A percentile compares a stretch with the other conserved stretches of the same genome.
Evolutionary conservation across 2,329 filamentous ascomycete genomes (phyloP).

Genomic region (Penicillium hordei): DNA sequence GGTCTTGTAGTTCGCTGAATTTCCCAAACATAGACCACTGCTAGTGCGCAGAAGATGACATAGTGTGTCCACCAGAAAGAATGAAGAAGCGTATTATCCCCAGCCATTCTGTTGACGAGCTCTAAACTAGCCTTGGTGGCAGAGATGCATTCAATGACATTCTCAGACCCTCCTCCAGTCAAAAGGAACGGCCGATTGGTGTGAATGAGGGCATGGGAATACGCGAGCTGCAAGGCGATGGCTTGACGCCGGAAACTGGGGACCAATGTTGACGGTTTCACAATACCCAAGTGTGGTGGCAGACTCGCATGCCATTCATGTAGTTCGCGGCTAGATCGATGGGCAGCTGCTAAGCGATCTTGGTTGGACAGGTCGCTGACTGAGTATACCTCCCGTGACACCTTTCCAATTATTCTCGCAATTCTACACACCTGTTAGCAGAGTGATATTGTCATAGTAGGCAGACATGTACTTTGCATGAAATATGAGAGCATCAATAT

Average conservation of each 20-base stretch:
- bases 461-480: slow-evolving; percentile 37
- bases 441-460: background rate
- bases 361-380: slow-evolving; percentile 20
- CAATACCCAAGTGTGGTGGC: slow-evolving; percentile 27
- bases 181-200: slow-evolving; percentile 28
- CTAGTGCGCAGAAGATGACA: slow-evolving; percentile 53
- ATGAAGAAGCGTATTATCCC: slow-evolving; percentile 23
- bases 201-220: slow-evolving; percentile 29
- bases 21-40: slow-evolving; percentile 55
- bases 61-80: slow-evolving; percentile 34
- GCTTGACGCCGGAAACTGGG: slow-evolving; percentile 30
- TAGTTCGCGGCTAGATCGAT: slow-evolving; percentile 20
- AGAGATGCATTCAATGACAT: slow-evolving; percentile 22
- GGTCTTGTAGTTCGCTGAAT: slow-evolving; percentile 44
- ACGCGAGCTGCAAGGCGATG: slow-evolving; percentile 28
- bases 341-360: slow-evolving; percentile 22
- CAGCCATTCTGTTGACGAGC: slow-evolving; percentile 20
- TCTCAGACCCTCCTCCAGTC: slow-evolving; percentile 14
- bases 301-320: slow-evolving; percentile 23
- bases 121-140: slow-evolving; percentile 25
- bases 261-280: slow-evolving; percentile 25
- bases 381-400: slow-evolving; percentile 28
- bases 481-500: slow-evolving; percentile 40
- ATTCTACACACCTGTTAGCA: slow-evolving; percentile 11
- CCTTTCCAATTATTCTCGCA: slow-evolving; percentile 26